Percentiles rank a stretch among this genome's conserved stretches.
Evolutionary conservation across 306 rosid genomes (phyloP).

Genomic region (Sindora glabra): DNA sequence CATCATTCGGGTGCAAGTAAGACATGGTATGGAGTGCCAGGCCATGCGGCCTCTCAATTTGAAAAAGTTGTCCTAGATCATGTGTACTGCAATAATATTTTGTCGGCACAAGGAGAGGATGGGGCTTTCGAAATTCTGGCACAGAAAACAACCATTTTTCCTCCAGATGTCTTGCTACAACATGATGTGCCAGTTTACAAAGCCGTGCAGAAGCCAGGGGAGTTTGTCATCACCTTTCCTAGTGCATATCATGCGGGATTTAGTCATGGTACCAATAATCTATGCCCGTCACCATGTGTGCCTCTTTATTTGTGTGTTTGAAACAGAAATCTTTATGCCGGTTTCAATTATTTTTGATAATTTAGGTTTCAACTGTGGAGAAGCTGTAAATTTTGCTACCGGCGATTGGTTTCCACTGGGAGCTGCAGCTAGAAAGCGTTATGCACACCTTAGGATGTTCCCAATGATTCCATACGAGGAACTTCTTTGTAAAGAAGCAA

Average conservation of each 20-base stretch:
- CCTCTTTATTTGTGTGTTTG: background rate
- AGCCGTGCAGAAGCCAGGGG: constrained; percentile 35
- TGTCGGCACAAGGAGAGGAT: constrained; percentile 8
- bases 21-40: constrained; percentile 37
- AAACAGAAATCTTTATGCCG: background rate
- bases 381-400: constrained; percentile 32
- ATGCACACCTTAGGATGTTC: constrained; percentile 18
- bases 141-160: constrained; percentile 30
- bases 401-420: constrained; percentile 36
- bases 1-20: constrained; percentile 37
- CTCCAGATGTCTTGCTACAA: constrained; percentile 24
- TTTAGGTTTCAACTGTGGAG: constrained; percentile 43
- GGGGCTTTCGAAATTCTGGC: constrained; percentile 18
- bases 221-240: constrained; percentile 35
- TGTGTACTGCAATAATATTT: constrained; percentile 8
- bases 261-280: constrained; percentile 15
- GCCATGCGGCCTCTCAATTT: constrained; percentile 16
- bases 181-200: constrained; percentile 29
- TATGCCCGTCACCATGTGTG: background rate
- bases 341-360: background rate
- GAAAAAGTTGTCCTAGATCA: constrained; percentile 16
- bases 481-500: constrained; percentile 38
- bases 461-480: constrained; percentile 32
- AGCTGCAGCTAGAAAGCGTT: constrained; percentile 20
- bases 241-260: constrained; percentile 42